Evolutionary conservation across 345 rosid species (phyloP).

Genomic region (Brassica napus): DNA sequence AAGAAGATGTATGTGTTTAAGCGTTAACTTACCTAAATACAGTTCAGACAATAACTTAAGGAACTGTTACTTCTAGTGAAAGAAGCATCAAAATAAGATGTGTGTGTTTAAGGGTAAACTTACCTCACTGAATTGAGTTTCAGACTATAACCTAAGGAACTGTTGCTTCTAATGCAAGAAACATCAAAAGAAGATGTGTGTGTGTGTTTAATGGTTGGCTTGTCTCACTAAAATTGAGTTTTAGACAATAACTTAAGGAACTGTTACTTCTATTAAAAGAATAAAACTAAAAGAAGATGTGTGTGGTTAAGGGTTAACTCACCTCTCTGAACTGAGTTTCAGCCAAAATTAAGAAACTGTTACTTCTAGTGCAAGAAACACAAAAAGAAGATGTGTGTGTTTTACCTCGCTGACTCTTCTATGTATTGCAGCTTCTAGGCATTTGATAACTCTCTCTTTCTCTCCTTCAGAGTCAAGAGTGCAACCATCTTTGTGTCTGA

Average conservation of each 20-base stretch:
- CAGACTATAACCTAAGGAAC: neutral
- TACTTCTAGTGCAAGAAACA: neutral
- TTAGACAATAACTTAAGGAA: neutral
- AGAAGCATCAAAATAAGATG: neutral
- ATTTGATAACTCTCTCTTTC: constrained; percentile 81
- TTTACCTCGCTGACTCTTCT: constrained; percentile 90
- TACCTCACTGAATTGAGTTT: neutral
- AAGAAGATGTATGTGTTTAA: too few species aligned
- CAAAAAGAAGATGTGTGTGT: neutral
- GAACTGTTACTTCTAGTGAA: too few species aligned
- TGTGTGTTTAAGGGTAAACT: neutral
- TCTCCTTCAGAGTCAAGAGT: constrained; percentile 77
- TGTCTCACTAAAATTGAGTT: neutral
- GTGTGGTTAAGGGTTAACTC: neutral
- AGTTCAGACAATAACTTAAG: too few species aligned
- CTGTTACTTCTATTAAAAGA: neutral
- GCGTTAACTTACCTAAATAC: too few species aligned
- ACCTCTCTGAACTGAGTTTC: neutral
- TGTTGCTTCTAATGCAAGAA: neutral
- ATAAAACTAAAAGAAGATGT: neutral
- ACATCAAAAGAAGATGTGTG: neutral
- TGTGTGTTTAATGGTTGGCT: neutral
- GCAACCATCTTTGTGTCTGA: constrained; percentile 95
- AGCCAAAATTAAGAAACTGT: neutral
- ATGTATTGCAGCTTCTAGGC: constrained; percentile 83